These are phyloP conservation scores for Musa schizocarpa DNA, from an alignment of 176 grass and related monocot species.

Conservation along the genomic window DNA sequence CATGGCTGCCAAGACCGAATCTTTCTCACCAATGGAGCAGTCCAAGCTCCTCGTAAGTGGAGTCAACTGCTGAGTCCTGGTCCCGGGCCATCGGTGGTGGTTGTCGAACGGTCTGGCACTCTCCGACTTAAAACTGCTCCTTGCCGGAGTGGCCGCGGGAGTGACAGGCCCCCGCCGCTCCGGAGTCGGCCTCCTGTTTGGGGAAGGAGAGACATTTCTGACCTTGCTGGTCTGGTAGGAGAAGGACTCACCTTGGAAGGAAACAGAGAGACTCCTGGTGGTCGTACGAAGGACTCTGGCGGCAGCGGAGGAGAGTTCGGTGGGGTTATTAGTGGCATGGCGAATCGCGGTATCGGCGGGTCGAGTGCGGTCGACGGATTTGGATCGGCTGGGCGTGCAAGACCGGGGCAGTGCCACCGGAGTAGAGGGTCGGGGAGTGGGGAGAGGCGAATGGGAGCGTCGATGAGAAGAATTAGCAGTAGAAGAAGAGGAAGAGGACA, in stretches of 20 bases:
- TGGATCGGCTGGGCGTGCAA: slow-evolving; percentile 46
- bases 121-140: slow-evolving; percentile 21
- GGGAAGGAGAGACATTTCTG: slow-evolving; percentile 52
- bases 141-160: not conserved
- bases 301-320: slow-evolving; percentile 26
- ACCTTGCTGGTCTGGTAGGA: slow-evolving; percentile 83
- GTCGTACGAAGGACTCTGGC: slow-evolving; percentile 47
- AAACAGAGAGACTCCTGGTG: slow-evolving; percentile 87
- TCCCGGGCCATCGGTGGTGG: slow-evolving; percentile 63
- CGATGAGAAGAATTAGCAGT: slow-evolving; percentile 53
- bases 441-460: slow-evolving; percentile 51
- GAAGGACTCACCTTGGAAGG: slow-evolving; percentile 94
- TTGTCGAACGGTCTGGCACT: slow-evolving; percentile 34
- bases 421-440: slow-evolving; percentile 12
- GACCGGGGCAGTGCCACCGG: not conserved
- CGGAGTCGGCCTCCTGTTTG: slow-evolving; percentile 30
- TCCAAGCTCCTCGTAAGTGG: slow-evolving; percentile 79
- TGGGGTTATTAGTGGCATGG: slow-evolving; percentile 25
- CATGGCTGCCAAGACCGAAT: slow-evolving; percentile 33
- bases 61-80: slow-evolving; percentile 47
- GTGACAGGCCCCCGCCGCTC: slow-evolving; percentile 7
- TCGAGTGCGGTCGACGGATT: slow-evolving; percentile 39
- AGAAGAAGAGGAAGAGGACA: slow-evolving; percentile 35
- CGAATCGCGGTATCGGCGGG: slow-evolving; percentile 16
- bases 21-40: slow-evolving; percentile 59